Base-by-base conservation (phyloP, 78 protist genomes). In the Reticulomyxa filosa region DNA sequence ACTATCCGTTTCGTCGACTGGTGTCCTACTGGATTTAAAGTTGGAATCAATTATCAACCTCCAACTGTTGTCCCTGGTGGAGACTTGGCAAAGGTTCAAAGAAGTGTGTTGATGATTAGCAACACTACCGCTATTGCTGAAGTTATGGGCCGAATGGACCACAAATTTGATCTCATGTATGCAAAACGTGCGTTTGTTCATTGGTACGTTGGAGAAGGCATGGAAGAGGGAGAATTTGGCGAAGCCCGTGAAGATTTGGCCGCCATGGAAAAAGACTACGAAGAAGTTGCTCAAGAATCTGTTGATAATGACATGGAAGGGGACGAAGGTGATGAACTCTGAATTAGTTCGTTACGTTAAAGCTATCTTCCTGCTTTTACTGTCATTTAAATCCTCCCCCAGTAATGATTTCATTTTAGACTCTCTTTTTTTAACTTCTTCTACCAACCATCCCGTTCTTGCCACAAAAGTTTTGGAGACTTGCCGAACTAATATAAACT, bases 11-110 rank as follows among this genome's bases (percentile, higher is more conserved):
- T 90, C 67, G 97, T 89, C 52, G 95, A 90, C 81, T 90, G 95
- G 97, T 81, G 89, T 75, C 95, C 95, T 53, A 84, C 94, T n/a
- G 96, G 96, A 42, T 85, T 93, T 87, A n/a, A n/a, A n/a, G n/a
- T n/a, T n/a, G 95, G 95, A 57, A 83, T 89, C 74, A 89, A 89
- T 81, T 69, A 77, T 56, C 69, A 72, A 48, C 70, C 83, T 7
- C 90, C 90, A 33, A 76, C 82, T 33, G 73, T 72, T 10, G 71
- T 79, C 17, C 74, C 74, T 20, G 86, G 77, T n/a, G 83, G 85
- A 26, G 92, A 86, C 67, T 59, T 85, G 38, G 80, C 83, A 42
- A 67, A 71, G 57, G 86, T 80, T 46, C 70, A 73, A 39, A 72
- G 85, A 50, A 74, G 87, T 13, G 83, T 85, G 36, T 70, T 75